These are phyloP conservation scores for Coemansia guatemalensis DNA, from an alignment of 192 early-diverging fungal species.

Conservation along the genomic window DNA sequence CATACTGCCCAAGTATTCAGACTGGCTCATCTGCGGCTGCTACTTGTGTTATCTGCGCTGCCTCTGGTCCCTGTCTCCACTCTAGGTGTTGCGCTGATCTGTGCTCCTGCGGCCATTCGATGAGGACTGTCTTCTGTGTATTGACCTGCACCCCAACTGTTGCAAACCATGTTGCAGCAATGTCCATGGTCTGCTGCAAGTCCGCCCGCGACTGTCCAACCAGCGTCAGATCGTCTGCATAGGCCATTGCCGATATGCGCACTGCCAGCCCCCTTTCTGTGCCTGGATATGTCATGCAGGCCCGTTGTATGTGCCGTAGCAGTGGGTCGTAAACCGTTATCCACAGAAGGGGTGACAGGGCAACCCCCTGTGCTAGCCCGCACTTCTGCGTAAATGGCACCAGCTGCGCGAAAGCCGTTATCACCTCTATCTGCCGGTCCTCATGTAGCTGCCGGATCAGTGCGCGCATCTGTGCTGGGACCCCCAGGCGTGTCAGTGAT, in stretches of 20 bases:
- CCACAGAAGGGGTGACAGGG: slow-evolving; percentile 17
- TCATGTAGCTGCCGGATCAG: slow-evolving; percentile 4
- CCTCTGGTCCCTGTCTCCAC: background rate
- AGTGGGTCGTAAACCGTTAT: slow-evolving; percentile 10
- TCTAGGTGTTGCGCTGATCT: background rate
- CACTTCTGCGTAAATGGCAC: slow-evolving; percentile 7
- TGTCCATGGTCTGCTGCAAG: slow-evolving; percentile 1
- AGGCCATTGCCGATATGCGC: background rate
- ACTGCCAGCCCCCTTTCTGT: background rate
- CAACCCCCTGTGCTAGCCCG: slow-evolving; percentile 9
- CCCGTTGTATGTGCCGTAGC: background rate
- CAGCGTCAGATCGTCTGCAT: slow-evolving; percentile 16
- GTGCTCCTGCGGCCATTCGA: background rate
- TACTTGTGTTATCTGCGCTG: background rate
- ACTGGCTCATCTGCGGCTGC: background rate
- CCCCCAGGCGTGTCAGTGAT: background rate
- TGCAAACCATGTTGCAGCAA: background rate
- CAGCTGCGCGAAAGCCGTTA: background rate
- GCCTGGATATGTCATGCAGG: background rate
- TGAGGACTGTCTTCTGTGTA: background rate
- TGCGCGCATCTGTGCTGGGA: background rate
- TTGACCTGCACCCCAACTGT: background rate
- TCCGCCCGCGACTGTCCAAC: background rate
- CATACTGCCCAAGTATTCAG: background rate
- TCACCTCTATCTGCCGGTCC: background rate